Conservation (phyloP, 192 early-diverging fungal species). For the Lobulomyces angularis region DNA sequence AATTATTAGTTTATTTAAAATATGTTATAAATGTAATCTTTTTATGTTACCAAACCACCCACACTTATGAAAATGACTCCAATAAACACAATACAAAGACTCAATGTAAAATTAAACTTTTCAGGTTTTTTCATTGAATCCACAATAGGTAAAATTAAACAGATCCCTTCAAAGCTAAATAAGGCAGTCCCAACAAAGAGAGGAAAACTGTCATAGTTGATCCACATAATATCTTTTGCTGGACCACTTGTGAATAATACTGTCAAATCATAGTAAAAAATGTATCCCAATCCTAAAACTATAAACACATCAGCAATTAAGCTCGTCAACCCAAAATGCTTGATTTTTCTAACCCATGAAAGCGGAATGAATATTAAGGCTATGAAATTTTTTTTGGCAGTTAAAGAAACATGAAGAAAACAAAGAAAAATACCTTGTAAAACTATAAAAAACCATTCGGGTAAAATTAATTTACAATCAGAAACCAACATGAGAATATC, state of each 20-base stretch:
- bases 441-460: slow-evolving; percentile 62
- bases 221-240: slow-evolving; percentile 48
- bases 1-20: too few species aligned
- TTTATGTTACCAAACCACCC: slow-evolving; percentile 64
- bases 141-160: slow-evolving; percentile 71
- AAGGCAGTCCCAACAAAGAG: slow-evolving; percentile 92
- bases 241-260: slow-evolving; percentile 51
- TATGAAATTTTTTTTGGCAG: too few species aligned
- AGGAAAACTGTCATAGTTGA: slow-evolving; percentile 72
- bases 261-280: slow-evolving; percentile 70
- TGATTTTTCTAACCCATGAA: slow-evolving; percentile 83
- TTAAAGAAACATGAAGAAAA: too few species aligned
- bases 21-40: too few species aligned
- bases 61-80: slow-evolving; percentile 68
- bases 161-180: slow-evolving; percentile 82
- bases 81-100: slow-evolving; percentile 62
- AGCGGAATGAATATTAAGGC: slow-evolving; percentile 66
- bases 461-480: slow-evolving; percentile 41
- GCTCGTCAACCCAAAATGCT: slow-evolving; percentile 71
- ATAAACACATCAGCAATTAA: slow-evolving; percentile 90
- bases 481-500: slow-evolving; percentile 57
- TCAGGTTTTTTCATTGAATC: slow-evolving; percentile 86
- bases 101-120: slow-evolving; percentile 73
- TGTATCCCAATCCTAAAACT: slow-evolving; percentile 69
- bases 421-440: too few species aligned